Evolutionary conservation across 169 alveolate genomes (phyloP).

Genomic region (Neospora caninum): DNA sequence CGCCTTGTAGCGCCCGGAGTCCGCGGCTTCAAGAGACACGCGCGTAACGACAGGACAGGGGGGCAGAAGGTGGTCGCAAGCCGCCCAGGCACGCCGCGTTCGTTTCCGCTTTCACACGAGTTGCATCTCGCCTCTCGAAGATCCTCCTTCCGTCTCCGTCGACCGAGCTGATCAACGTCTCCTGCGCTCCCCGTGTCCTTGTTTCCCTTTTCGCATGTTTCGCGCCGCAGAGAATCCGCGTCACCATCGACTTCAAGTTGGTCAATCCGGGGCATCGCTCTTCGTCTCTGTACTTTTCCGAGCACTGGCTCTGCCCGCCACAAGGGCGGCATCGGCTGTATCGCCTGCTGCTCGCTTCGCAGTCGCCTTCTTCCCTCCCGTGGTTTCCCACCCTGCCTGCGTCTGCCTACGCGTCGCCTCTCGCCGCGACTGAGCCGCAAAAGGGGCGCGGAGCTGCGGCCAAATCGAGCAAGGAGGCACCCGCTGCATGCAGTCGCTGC

Average conservation of each 20-base stretch:
- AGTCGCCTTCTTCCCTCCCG: background rate
- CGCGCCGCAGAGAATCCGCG: background rate
- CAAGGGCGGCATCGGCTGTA: background rate
- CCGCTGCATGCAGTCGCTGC: background rate
- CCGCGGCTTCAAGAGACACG: no score
- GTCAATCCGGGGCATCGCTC: background rate
- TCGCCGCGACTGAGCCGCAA: background rate
- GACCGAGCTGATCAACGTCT: background rate
- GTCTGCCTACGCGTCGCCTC: background rate
- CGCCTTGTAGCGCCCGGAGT: no score
- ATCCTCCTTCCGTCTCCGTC: no score
- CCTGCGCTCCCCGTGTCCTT: background rate
- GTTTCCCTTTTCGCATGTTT: background rate
- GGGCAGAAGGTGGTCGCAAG: no score
- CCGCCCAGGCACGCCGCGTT: no score
- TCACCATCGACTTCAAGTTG: background rate
- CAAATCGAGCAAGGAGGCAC: background rate
- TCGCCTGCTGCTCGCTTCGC: background rate
- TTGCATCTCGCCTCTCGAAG: no score
- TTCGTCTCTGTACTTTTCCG: background rate
- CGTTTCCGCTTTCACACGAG: no score
- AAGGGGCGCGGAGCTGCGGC: background rate
- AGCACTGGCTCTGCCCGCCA: background rate
- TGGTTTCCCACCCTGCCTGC: conserved; percentile 50
- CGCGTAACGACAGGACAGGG: no score